A percentile compares a stretch with the other conserved stretches of the same genome.
Conservation (phyloP, 148 eudicot genomes). For the Fagopyrum esculentum region DNA sequence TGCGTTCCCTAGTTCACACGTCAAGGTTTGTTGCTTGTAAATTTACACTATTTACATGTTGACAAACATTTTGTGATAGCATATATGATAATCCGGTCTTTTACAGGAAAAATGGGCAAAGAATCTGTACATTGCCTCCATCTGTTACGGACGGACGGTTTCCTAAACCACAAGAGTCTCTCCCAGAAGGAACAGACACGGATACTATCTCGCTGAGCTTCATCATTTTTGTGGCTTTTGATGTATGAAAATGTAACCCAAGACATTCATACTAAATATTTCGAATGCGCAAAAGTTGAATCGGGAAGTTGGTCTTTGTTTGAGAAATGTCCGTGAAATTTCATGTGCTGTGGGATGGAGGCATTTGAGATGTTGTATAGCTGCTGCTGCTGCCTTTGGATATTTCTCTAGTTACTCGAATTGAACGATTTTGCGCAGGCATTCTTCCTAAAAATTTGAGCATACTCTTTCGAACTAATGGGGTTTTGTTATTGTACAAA, state of each 20-base stretch:
- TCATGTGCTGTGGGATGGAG: constrained; percentile 9
- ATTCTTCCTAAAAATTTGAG: not conserved
- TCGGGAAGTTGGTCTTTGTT: not conserved
- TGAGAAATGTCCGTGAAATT: constrained; percentile 4
- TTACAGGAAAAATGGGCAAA: constrained; percentile 70
- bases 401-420: not conserved
- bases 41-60: not conserved
- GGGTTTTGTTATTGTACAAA: not conserved
- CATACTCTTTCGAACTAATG: not conserved
- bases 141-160: constrained; percentile 69
- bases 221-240: not conserved
- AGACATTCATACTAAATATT: not conserved
- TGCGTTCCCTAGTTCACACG: constrained; percentile 61
- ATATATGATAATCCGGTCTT: not conserved
- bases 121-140: constrained; percentile 56
- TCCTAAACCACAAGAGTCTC: constrained; percentile 23
- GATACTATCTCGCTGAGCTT: not conserved
- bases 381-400: not conserved
- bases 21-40: constrained; percentile 32
- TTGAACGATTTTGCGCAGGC: not conserved
- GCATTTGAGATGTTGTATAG: constrained; percentile 5
- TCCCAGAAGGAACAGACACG: too few relatives aligned
- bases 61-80: not conserved
- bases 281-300: not conserved
- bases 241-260: not conserved